phyloP scores from a whole-genome alignment of 83 land plant species.

The Isoetes engelmannii region DNA sequence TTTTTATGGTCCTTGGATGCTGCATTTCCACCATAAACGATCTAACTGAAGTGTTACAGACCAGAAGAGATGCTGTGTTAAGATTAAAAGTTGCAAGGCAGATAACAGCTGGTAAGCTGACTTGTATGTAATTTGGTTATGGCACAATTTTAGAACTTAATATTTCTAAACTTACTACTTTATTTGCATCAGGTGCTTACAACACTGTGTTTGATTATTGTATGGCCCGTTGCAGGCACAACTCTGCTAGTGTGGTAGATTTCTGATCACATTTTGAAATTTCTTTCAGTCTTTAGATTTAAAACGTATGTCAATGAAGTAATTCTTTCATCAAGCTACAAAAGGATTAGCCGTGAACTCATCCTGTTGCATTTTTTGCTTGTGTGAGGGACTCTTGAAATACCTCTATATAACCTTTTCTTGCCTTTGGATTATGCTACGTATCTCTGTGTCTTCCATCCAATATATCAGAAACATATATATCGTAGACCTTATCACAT shows the following conservation, averaged over 20 bases:
- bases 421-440: too few species aligned
- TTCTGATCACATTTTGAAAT: background rate
- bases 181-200: conserved; percentile 50
- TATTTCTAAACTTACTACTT: background rate
- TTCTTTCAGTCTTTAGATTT: too few species aligned
- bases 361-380: too few species aligned
- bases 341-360: too few species aligned
- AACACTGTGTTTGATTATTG: conserved; percentile 74
- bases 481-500: too few species aligned
- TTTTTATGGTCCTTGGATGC: background rate
- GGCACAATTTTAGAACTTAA: background rate
- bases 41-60: conserved; percentile 32
- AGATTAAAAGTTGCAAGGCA: conserved; percentile 65
- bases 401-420: too few species aligned
- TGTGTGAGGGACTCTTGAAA: too few species aligned
- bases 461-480: too few species aligned
- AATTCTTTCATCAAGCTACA: too few species aligned
- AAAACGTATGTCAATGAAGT: too few species aligned
- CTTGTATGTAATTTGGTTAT: background rate
- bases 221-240: conserved; percentile 82
- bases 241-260: conserved; percentile 89
- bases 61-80: conserved; percentile 46
- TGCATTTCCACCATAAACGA: too few species aligned
- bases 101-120: conserved; percentile 51
- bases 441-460: background rate